Percentiles rank a stretch among this genome's conserved stretches.
Conservation (phyloP, 169 alveolate genomes). For the Plasmodium adleri region DNA sequence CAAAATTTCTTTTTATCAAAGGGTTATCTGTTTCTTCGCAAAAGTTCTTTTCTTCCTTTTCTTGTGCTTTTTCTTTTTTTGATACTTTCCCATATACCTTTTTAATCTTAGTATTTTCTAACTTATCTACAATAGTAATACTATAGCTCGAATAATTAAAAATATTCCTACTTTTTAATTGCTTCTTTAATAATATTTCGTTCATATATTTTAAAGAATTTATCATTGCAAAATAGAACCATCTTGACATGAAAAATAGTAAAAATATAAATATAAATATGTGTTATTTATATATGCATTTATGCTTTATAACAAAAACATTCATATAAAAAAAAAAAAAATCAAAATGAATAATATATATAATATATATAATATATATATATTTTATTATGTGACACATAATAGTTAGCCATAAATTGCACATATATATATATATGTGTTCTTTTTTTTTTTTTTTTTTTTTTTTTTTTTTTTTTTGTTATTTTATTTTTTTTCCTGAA, state of each 20-base stretch:
- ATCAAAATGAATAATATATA: too few species aligned
- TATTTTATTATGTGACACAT: too few species aligned
- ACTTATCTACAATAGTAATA: slow-evolving; percentile 38
- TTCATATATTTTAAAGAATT: slow-evolving; percentile 9
- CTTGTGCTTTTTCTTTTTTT: slow-evolving; percentile 1
- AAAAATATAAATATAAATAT: neutral
- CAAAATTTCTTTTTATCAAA: slow-evolving; percentile 3
- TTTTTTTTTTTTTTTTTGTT: neutral
- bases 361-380: too few species aligned
- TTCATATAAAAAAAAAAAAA: neutral
- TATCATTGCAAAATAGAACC: slow-evolving; percentile 13
- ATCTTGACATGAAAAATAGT: neutral
- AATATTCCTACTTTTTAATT: neutral
- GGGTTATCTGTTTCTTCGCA: neutral
- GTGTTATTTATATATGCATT: neutral
- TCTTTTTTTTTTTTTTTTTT: neutral
- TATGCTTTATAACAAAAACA: neutral
- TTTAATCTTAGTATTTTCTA: slow-evolving; percentile 12
- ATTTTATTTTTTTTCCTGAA: neutral
- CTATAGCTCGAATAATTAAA: slow-evolving; percentile 5
- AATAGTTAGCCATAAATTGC: too few species aligned
- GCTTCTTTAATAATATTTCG: slow-evolving; percentile 11
- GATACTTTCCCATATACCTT: slow-evolving; percentile 20
- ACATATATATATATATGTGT: too few species aligned
- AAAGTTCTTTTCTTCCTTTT: neutral